Base-by-base conservation (phyloP, 345 rosid genomes). In the Populus nigra region DNA sequence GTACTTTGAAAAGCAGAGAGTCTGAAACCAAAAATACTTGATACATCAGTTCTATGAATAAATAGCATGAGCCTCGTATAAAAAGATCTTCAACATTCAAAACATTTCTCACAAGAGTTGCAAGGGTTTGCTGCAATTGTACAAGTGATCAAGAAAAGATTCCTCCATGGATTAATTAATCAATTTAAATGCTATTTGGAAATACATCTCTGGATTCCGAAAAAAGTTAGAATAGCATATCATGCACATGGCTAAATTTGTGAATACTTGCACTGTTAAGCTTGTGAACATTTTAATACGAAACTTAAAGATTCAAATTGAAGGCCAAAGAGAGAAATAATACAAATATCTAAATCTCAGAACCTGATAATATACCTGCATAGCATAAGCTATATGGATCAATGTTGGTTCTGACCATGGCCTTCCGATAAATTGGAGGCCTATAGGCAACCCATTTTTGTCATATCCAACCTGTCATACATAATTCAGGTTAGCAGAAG, bases 321-420 rank as follows among this genome's bases (percentile, higher is more conserved):
- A 57, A 57, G 55, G 57, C 61, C 7, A 16, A 35, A 12, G 71
- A 57, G 23, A 68, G 10, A 8, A 35, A 49, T 35, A 15, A 10
- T 57, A 15, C n/a, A 20, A 11, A 9, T 67, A 72, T 72, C 22
- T 11, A 15, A 69, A 62, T 4, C 15, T 38, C 9, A 62, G 8
- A 74, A 47, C n/a, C 8, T 23, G 15, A 16, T n/a, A 57, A 50
- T 9, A 12, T 53, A 89, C 96, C 96, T 91, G 92, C 87, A 89
- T 82, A 65, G 93, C 90, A 68, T 36, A 83, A 57, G 92, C 92
- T 67, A 90, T 69, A 20, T 86, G 91, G 77, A 91, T 78, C 62
- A 91, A 67, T 15, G 90, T 90, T 18, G 93, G 57, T 57, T 91
- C 96, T 31, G 92, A 90, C 96, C 96, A 91, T 39, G 96, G 96